Base-by-base conservation (phyloP, 495 filamentous ascomycete species). In the Aspergillus taichungensis region DNA sequence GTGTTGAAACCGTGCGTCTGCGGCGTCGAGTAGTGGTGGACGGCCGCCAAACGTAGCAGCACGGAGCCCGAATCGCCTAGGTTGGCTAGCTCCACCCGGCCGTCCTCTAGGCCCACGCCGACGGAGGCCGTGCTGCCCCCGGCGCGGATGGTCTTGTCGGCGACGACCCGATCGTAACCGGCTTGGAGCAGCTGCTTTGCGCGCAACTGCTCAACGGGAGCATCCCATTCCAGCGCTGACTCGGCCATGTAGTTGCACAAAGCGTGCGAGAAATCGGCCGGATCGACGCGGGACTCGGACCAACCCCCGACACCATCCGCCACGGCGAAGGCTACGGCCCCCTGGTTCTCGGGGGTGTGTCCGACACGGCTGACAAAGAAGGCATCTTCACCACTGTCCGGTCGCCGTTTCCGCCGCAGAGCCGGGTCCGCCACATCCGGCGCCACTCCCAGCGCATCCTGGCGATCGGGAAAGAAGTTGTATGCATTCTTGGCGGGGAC, bases 1-100 rank as follows among this genome's bases (percentile, higher is more conserved):
- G 91, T 96, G 65, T 98, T 98, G 73, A 98, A 98, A 14, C 84
- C 88, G 61, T 98, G 94, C 0, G 87, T 97, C 62, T 98, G 92
- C 14, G 88, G 84, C 31, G 80, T 74, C 4, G 88, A 92, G 59
- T 79, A 80, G 35, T 85, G 75, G 54, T 89, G 84, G 12, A 97
- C 83, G 9, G 84, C 86, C 53, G 88, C 91, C 30, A 83, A 73
- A 14, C 88, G 79, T 43, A 97, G 64, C 38, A 94, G 80, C 14
- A 96, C 77, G 59, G 87, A 96, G 41, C 91, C 92, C n/a, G 89
- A 95, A 66, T 98, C 92, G 49, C 92, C 92, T n/a, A 98, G 71
- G 60, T 98, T 98, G 33, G 92, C 94, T 41, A 95, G 78, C 51
- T 91, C 83, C 12, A 96, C 70, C 8, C 65, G 71, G 11, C 92